Conservation (phyloP, 495 filamentous ascomycete species). For the Evernia prunastri region DNA sequence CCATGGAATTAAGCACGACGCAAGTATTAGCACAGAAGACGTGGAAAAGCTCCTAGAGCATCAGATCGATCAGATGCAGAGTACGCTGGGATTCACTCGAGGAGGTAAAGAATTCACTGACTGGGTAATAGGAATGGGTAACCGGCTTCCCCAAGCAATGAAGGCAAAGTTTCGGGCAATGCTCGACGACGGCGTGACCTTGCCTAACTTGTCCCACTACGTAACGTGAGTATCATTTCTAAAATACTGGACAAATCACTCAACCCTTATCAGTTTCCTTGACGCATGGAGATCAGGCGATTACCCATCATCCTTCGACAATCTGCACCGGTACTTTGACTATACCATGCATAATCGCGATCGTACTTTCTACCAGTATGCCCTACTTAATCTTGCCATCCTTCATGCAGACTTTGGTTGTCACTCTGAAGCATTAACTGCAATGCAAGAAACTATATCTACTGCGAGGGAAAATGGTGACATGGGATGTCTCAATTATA, state of each 20-base stretch:
- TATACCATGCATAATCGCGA: slow-evolving; percentile 88
- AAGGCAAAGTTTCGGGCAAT: slow-evolving; percentile 57
- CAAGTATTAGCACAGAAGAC: slow-evolving; percentile 67
- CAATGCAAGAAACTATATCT: slow-evolving; percentile 87
- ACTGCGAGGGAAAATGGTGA: slow-evolving; percentile 90
- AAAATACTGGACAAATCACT: slow-evolving; percentile 6
- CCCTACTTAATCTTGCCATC: slow-evolving; percentile 86
- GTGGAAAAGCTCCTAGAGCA: slow-evolving; percentile 79
- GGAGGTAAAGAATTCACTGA: slow-evolving; percentile 28
- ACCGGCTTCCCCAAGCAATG: slow-evolving; percentile 63
- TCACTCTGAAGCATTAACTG: slow-evolving; percentile 79
- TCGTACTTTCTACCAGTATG: slow-evolving; percentile 90
- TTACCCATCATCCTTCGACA: slow-evolving; percentile 82
- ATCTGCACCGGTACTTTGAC: slow-evolving; percentile 92
- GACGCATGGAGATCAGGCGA: slow-evolving; percentile 90
- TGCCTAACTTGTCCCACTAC: slow-evolving; percentile 72
- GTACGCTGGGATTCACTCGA: slow-evolving; percentile 40
- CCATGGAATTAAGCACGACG: slow-evolving; percentile 38
- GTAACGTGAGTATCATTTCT: slow-evolving; percentile 47
- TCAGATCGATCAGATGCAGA: slow-evolving; percentile 80
- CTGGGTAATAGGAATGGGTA: slow-evolving; percentile 50
- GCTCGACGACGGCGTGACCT: slow-evolving; percentile 55
- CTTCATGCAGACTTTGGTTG: slow-evolving; percentile 95
- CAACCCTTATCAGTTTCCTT: slow-evolving; percentile 52
- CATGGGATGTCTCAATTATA: slow-evolving; percentile 87